phyloP scores from a whole-genome alignment of 2,329 filamentous ascomycete species.

The Clathrospora elynae region DNA sequence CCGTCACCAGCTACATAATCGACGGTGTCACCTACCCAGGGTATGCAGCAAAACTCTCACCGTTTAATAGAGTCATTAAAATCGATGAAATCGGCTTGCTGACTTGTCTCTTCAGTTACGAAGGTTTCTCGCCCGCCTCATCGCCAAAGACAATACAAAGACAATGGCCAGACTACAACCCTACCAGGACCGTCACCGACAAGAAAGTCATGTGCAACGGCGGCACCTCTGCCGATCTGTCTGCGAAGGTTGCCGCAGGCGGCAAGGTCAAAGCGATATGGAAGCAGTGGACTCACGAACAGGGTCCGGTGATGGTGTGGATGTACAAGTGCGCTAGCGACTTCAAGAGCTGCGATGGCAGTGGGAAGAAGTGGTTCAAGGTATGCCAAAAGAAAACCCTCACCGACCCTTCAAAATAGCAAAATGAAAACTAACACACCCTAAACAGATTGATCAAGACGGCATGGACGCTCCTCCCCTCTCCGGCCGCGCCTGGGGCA shows the following conservation, averaged over 20 bases:
- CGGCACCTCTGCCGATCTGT: constrained; percentile 48
- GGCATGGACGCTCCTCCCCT: constrained; percentile 55
- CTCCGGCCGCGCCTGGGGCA: constrained; percentile 57
- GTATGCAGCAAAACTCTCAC: constrained; percentile 18
- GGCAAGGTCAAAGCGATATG: constrained; percentile 59
- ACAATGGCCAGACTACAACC: constrained; percentile 64
- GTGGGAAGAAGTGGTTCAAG: constrained; percentile 63
- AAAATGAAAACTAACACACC: not conserved
- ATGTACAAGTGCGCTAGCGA: constrained; percentile 56
- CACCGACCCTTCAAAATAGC: not conserved
- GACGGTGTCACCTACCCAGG: constrained; percentile 42
- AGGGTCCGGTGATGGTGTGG: constrained; percentile 65
- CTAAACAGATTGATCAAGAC: constrained; percentile 54
- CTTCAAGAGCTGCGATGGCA: constrained; percentile 59
- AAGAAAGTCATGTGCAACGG: constrained; percentile 62
- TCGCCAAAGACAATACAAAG: constrained; percentile 61
- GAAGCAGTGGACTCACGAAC: constrained; percentile 63
- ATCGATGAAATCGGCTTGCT: constrained; percentile 23
- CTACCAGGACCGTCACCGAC: constrained; percentile 56
- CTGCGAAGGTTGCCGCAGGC: constrained; percentile 57
- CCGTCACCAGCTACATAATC: constrained; percentile 45
- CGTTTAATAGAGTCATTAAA: constrained; percentile 28
- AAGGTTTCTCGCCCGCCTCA: constrained; percentile 57
- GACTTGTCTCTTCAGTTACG: constrained; percentile 54
- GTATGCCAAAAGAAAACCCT: constrained; percentile 19